phyloP scores from a whole-genome alignment of 768 basidiomycete species.

The Boletus pseudo-olivaceus region DNA sequence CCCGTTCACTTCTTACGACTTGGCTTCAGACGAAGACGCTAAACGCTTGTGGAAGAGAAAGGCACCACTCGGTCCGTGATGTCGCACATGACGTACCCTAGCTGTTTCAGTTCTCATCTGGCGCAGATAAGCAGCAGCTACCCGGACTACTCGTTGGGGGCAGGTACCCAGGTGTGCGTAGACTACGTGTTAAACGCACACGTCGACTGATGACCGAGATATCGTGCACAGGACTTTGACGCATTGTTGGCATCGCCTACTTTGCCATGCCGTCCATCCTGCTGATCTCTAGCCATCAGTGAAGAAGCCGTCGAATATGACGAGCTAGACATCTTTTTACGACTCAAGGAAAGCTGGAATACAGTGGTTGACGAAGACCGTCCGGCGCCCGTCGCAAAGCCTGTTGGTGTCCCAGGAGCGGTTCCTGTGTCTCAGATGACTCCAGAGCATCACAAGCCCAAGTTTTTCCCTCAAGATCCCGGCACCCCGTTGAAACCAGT shows the following conservation, averaged over 20 bases:
- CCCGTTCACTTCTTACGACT: constrained; percentile 75
- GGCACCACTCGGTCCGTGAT: constrained; percentile 56
- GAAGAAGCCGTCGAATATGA: constrained; percentile 83
- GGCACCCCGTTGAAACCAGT: constrained; percentile 50
- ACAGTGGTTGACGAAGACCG: constrained; percentile 54
- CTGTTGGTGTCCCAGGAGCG: constrained; percentile 81
- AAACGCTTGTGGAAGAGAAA: constrained; percentile 80
- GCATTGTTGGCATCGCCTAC: constrained; percentile 57
- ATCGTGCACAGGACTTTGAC: constrained; percentile 51
- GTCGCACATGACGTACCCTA: background rate
- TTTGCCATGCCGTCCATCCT: background rate
- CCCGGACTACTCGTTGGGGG: constrained; percentile 82
- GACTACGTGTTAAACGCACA: background rate
- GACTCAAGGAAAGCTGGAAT: constrained; percentile 69
- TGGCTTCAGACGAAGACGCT: constrained; percentile 80
- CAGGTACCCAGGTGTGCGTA: constrained; percentile 70
- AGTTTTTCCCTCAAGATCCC: constrained; percentile 45
- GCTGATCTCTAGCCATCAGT: constrained; percentile 36
- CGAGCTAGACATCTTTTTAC: constrained; percentile 68
- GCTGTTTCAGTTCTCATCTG: background rate
- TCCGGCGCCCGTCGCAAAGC: constrained; percentile 51
- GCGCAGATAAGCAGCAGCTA: constrained; percentile 73
- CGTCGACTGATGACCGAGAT: constrained; percentile 3
- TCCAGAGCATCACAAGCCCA: constrained; percentile 63
- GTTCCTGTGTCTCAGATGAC: constrained; percentile 74